phyloP scores from a whole-genome alignment of 2,329 filamentous ascomycete species.

The Trichoderma sp. region DNA sequence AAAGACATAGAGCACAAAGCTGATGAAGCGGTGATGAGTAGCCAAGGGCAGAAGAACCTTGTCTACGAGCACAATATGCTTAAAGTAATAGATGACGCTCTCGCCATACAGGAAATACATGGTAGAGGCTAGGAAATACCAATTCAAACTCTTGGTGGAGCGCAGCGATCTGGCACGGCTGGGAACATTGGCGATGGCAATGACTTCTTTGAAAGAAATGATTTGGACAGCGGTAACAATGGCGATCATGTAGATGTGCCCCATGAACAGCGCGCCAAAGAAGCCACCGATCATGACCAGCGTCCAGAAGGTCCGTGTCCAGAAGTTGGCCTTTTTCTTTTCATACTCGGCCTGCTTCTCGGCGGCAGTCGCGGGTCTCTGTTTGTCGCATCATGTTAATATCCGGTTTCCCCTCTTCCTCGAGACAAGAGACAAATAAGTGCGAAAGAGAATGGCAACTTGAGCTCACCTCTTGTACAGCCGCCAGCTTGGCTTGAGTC shows the following conservation, averaged over 20 bases:
- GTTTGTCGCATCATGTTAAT: not conserved
- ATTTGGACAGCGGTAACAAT: constrained; percentile 93
- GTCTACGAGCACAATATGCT: constrained; percentile 95
- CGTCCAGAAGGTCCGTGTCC: constrained; percentile 95
- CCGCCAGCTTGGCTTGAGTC: constrained; percentile 30
- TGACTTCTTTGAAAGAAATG: constrained; percentile 98
- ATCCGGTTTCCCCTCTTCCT: not conserved
- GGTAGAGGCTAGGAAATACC: constrained; percentile 97
- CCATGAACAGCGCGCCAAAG: constrained; percentile 88
- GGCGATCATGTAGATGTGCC: constrained; percentile 94
- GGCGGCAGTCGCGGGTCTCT: constrained; percentile 44
- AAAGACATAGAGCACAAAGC: constrained; percentile 96
- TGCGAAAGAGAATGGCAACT: not conserved
- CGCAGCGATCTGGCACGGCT: constrained; percentile 85
- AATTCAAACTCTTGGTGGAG: constrained; percentile 95
- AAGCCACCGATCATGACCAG: constrained; percentile 95
- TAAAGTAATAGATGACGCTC: constrained; percentile 99
- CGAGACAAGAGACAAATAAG: not conserved
- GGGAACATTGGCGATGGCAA: constrained; percentile 93
- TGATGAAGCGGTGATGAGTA: constrained; percentile 97
- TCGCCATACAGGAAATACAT: constrained; percentile 99
- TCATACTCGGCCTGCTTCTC: constrained; percentile 69
- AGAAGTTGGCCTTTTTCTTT: constrained; percentile 98
- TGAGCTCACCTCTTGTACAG: constrained; percentile 37
- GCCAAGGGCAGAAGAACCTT: constrained; percentile 88